phyloP scores from a whole-genome alignment of 441 rosid species.

The Erodium trifolium region DNA sequence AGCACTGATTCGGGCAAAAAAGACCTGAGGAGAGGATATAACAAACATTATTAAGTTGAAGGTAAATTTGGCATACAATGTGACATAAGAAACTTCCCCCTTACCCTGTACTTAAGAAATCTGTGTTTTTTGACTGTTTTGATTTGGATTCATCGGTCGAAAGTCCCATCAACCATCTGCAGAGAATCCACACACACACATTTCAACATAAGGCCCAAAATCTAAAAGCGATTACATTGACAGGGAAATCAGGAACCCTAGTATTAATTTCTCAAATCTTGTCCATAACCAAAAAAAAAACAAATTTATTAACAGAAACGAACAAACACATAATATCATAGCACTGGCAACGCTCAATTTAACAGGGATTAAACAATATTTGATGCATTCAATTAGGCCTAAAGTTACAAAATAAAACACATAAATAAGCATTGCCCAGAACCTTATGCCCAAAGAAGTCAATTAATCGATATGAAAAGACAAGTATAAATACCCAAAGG shows the following conservation, averaged over 20 bases:
- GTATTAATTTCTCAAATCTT: not conserved
- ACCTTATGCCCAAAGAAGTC: too few relatives aligned
- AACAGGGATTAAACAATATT: too few relatives aligned
- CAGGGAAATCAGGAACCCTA: not conserved
- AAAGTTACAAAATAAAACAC: too few relatives aligned
- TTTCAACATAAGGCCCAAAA: not conserved
- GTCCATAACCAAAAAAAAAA: too few relatives aligned
- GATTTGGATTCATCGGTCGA: conserved; percentile 29
- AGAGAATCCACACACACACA: not conserved
- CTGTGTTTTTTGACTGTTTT: conserved; percentile 26
- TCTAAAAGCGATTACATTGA: not conserved
- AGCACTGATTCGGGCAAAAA: conserved; percentile 52
- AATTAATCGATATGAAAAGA: too few relatives aligned
- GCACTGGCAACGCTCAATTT: too few relatives aligned
- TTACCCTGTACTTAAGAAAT: conserved; percentile 15
- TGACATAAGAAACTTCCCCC: conserved; percentile 10
- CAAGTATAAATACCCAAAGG: not conserved
- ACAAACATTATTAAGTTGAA: conserved; percentile 2
- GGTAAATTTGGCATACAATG: not conserved
- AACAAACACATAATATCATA: too few relatives aligned
- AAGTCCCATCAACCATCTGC: conserved; percentile 72
- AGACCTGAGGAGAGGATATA: conserved; percentile 28
- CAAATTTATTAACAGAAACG: too few relatives aligned
- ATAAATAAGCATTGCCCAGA: too few relatives aligned
- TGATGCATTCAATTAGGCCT: too few relatives aligned